Percentiles rank a stretch among this genome's conserved stretches.
Evolutionary conservation across 2,329 filamentous ascomycete genomes (phyloP).

Genomic region (Grosmannia serpens): DNA sequence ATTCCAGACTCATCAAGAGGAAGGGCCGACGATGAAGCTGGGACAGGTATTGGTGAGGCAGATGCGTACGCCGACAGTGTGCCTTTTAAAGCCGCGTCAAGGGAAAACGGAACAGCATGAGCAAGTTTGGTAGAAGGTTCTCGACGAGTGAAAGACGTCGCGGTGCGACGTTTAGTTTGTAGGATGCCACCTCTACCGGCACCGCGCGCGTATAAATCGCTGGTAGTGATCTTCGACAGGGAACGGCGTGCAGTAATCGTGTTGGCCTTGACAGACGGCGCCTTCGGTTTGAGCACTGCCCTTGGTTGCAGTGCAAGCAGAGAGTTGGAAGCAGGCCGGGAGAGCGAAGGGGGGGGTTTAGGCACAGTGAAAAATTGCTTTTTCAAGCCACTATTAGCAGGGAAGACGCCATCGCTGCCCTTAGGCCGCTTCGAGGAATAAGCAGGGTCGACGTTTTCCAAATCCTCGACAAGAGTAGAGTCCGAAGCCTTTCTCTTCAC

Average conservation of each 20-base stretch:
- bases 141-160: conserved; percentile 54
- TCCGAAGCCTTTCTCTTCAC: conserved; percentile 48
- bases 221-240: conserved; percentile 12
- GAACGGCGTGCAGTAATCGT: conserved; percentile 13
- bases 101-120: conserved; percentile 58
- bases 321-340: conserved; percentile 16
- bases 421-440: conserved; percentile 49
- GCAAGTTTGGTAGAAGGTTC: conserved; percentile 50
- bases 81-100: conserved; percentile 72
- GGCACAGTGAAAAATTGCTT: conserved; percentile 26
- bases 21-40: conserved; percentile 14
- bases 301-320: conserved; percentile 27
- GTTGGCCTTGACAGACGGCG: conserved; percentile 36
- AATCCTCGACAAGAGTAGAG: conserved; percentile 37
- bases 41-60: conserved; percentile 19
- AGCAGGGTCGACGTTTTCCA: conserved; percentile 50
- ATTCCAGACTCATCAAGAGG: conserved; percentile 33
- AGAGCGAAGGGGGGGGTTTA: conserved; percentile 28
- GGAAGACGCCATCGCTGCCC: conserved; percentile 29
- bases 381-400: conserved; percentile 35
- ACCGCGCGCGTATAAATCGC: conserved; percentile 22
- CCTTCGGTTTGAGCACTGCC: conserved; percentile 39
- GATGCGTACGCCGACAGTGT: conserved; percentile 54
- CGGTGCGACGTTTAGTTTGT: conserved; percentile 51
- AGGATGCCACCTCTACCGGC: conserved; percentile 59